Base-by-base conservation (phyloP, 352 stramenopile species). In the Phytophthora multivora region DNA sequence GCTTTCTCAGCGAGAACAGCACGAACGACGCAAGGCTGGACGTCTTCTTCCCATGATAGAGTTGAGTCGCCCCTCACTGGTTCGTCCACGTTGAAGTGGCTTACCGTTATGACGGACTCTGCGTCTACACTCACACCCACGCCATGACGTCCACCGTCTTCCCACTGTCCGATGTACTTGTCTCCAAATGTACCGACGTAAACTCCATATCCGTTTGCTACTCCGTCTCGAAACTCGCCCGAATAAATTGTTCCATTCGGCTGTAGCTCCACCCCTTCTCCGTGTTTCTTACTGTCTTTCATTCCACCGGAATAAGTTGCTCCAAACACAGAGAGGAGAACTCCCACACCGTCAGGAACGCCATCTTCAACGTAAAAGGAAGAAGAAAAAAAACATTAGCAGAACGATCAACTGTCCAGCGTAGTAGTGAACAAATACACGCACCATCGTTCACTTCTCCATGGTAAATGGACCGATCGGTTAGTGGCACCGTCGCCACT, bases 91-190 rank as follows among this genome's bases (percentile, higher is more conserved):
- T 36, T 59, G 58, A 86, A 88, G 5, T 51, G 31, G 10, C 55
- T 63, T 21, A 48, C 53, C 0, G 26, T 53, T 28, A 73, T 47
- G 16, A 51, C 30, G 9, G 74, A 72, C 16, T 84, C 65, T 8
- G 64, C 47, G 13, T 82, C 57, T 1, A 88, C n/a, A 9, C 16
- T 59, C 39, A 88, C 36, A 2, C 76, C 80, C 0, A 74, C 9
- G 21, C 80, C 80, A 21, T 83, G 54, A 4, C 79, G 79, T 5
- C 63, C 63, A 3, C 65, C 69, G 13, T 73, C 53, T 16, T 49
- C 35, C 76, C 76, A 88, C 13, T 83, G 59, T 0, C 79, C 80
- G 11, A 81, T 35, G 46, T 75, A 83, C 51, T 73, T 75, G 39
- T 72, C 48, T 9, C 72, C 79, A 23, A 86, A 70, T 13, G 68